Evolutionary conservation across 106 monocot genomes (phyloP).

Genomic region (Alisma plantagoaquatica): DNA sequence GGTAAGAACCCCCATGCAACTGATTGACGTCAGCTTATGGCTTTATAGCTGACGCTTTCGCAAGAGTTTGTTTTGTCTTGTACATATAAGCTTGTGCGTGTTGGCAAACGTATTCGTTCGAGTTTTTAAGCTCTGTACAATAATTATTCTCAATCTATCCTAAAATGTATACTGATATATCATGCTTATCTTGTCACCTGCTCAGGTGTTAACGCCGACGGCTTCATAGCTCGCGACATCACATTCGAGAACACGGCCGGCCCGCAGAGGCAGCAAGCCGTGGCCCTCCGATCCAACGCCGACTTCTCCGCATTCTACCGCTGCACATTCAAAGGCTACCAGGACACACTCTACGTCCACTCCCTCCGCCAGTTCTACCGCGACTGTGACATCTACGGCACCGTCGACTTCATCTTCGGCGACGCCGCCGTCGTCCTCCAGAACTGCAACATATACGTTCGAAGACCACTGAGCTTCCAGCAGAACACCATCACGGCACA

Average conservation of each 20-base stretch:
- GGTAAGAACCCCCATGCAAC: too few species aligned
- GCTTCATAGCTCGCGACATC: slow-evolving; percentile 5
- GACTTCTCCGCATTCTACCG: slow-evolving; percentile 8
- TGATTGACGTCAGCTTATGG: too few species aligned
- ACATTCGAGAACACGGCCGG: slow-evolving; percentile 14
- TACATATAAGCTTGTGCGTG: too few species aligned
- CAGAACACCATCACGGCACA: slow-evolving; percentile 10
- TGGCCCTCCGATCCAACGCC: slow-evolving; percentile 3
- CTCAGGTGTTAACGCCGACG: not conserved
- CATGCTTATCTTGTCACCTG: not conserved
- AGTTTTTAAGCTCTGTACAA: not conserved
- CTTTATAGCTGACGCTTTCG: too few species aligned
- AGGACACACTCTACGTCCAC: slow-evolving; percentile 6
- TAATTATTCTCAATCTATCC: not conserved
- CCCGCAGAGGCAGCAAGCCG: slow-evolving; percentile 8
- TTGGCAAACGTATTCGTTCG: not conserved
- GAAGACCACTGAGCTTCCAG: slow-evolving; percentile 11
- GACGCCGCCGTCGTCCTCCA: slow-evolving; percentile 4
- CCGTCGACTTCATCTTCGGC: slow-evolving; percentile 15
- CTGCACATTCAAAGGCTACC: slow-evolving; percentile 8
- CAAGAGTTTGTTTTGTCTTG: not conserved
- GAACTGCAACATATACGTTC: slow-evolving; percentile 9
- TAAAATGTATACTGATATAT: not conserved
- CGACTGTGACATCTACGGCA: slow-evolving; percentile 9
- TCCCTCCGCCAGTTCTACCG: slow-evolving; percentile 8